Evolutionary conservation across 306 rosid species (phyloP).

Genomic region (Casuarina cunninghamiana): DNA sequence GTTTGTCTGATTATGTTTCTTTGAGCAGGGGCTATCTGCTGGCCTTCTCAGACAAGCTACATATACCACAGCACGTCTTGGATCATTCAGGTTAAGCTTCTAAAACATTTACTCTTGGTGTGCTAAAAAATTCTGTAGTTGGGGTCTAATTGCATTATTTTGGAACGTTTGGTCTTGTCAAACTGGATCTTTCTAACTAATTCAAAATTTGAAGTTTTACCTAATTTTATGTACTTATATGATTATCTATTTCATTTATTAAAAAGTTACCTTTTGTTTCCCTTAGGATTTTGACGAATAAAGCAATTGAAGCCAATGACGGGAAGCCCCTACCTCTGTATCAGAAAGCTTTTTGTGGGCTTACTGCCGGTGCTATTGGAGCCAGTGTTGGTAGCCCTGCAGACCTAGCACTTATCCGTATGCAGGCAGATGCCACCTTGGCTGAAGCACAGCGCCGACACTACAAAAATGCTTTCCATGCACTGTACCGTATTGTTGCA

Average conservation of each 20-base stretch:
- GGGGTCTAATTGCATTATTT: not conserved
- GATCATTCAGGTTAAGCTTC: slow-evolving; percentile 76
- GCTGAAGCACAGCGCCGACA: slow-evolving; percentile 88
- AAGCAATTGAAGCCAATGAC: slow-evolving; percentile 95
- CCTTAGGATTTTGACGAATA: slow-evolving; percentile 71
- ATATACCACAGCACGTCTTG: slow-evolving; percentile 96
- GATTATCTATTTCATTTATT: not conserved
- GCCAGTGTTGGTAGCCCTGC: slow-evolving; percentile 94
- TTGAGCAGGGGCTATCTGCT: slow-evolving; percentile 87
- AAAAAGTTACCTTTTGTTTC: not conserved
- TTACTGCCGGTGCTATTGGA: slow-evolving; percentile 99
- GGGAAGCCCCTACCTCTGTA: slow-evolving; percentile 98
- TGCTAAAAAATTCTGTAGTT: no score
- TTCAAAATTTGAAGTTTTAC: not conserved
- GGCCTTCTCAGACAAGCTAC: slow-evolving; percentile 98
- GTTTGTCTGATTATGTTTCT: slow-evolving; percentile 18
- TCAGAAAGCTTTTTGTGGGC: slow-evolving; percentile 96
- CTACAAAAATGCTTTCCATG: slow-evolving; percentile 94
- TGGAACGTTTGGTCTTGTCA: slow-evolving; percentile 10
- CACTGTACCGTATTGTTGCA: slow-evolving; percentile 72
- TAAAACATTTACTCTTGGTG: not conserved
- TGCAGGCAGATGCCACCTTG: slow-evolving; percentile 98
- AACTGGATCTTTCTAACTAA: not conserved
- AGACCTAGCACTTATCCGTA: slow-evolving; percentile 94
- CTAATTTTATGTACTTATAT: not conserved